phyloP scores from a whole-genome alignment of 1,139 yeast species.

The Suhomyces wounanorum region DNA sequence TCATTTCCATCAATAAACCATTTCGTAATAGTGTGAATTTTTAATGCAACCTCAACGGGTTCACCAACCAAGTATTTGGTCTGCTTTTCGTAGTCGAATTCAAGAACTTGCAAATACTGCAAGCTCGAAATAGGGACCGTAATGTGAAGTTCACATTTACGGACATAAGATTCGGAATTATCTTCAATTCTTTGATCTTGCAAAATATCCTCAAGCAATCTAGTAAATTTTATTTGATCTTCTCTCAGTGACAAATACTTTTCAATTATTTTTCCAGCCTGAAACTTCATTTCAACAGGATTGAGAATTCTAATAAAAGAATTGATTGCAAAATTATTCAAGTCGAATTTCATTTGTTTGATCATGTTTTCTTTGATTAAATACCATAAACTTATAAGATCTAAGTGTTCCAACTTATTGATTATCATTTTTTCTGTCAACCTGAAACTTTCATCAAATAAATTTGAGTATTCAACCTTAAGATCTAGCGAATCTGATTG shows the following conservation, averaged over 20 bases:
- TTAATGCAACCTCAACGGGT: constrained; percentile 50
- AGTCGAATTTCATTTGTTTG: constrained; percentile 33
- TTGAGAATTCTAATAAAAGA: constrained; percentile 27
- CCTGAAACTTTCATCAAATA: constrained; percentile 44
- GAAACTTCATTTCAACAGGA: constrained; percentile 16
- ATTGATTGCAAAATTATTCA: constrained; percentile 40
- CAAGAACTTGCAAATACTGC: constrained; percentile 52
- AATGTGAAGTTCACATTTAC: constrained; percentile 31
- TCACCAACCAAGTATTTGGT: constrained; percentile 62
- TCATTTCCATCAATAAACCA: constrained; percentile 36
- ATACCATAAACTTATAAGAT: constrained; percentile 25
- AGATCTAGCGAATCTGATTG: constrained; percentile 43
- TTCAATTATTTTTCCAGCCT: constrained; percentile 18
- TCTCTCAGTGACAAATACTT: constrained; percentile 18
- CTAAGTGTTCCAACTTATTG: constrained; percentile 12
- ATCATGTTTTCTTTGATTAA: constrained; percentile 29
- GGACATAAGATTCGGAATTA: not conserved
- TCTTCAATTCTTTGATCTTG: constrained; percentile 7
- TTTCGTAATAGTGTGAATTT: constrained; percentile 44
- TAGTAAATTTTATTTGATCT: constrained; percentile 19
- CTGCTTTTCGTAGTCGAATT: constrained; percentile 40
- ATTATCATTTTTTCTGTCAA: constrained; percentile 17
- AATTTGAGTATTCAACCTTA: constrained; percentile 45
- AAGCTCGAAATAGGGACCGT: constrained; percentile 56
- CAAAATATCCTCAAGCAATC: constrained; percentile 16